Conservation (phyloP, 768 basidiomycete species). For the Coprinopsis marcescibilis region DNA sequence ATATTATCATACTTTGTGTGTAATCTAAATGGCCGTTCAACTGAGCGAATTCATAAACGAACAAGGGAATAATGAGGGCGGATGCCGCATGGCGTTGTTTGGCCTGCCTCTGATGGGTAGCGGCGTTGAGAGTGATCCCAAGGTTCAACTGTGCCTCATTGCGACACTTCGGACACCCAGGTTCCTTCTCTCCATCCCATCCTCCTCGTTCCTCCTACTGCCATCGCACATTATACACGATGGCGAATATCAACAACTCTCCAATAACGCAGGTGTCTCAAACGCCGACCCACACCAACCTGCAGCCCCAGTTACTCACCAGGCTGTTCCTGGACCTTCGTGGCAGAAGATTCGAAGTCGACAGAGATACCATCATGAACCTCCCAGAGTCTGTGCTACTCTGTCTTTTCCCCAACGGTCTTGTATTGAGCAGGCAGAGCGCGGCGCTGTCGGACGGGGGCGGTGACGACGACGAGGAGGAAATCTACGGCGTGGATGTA, state of each 20-base stretch:
- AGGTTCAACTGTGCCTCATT: constrained; percentile 14
- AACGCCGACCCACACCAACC: constrained; percentile 60
- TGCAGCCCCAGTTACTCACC: constrained; percentile 85
- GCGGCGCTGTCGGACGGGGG: constrained; percentile 68
- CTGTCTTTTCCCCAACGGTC: constrained; percentile 95
- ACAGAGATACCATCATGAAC: constrained; percentile 97
- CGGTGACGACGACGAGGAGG: constrained; percentile 70
- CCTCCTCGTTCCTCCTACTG: neutral
- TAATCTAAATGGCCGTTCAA: neutral
- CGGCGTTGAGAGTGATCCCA: constrained; percentile 12
- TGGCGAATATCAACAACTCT: constrained; percentile 39
- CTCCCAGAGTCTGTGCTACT: constrained; percentile 95
- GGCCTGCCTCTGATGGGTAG: constrained; percentile 8
- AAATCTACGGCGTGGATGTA: constrained; percentile 95
- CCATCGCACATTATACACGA: constrained; percentile 16
- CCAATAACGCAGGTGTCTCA: constrained; percentile 61
- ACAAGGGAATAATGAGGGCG: neutral
- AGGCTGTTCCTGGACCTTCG: constrained; percentile 89
- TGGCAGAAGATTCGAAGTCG: constrained; percentile 87
- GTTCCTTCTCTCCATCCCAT: constrained; percentile 5
- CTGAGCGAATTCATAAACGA: neutral
- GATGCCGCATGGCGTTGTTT: constrained; percentile 17
- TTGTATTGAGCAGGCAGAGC: constrained; percentile 87
- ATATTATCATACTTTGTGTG: constrained; percentile 1
- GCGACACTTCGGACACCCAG: neutral